Conservation (phyloP, 2,329 filamentous ascomycete species). For the Aspergillus oerlinghausenensis region DNA sequence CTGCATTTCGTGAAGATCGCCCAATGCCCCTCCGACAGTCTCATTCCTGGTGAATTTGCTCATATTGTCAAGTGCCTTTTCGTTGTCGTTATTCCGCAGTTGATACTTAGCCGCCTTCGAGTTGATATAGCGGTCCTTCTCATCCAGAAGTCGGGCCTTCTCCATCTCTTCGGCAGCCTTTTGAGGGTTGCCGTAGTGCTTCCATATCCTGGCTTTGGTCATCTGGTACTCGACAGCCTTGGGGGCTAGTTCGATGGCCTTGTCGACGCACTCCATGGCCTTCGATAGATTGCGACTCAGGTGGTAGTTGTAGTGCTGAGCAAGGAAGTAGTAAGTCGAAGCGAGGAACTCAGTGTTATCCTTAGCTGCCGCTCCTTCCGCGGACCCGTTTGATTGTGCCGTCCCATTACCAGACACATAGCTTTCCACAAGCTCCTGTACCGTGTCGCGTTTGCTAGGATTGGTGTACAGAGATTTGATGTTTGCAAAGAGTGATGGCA, state of each 20-base stretch:
- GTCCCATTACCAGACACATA: slow-evolving; percentile 60
- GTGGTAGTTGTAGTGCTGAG: slow-evolving; percentile 94
- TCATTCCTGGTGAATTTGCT: slow-evolving; percentile 92
- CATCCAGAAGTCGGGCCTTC: slow-evolving; percentile 75
- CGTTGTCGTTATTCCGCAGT: slow-evolving; percentile 84
- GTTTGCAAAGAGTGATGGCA: slow-evolving; percentile 95
- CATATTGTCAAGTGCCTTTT: slow-evolving; percentile 80
- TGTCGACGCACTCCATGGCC: slow-evolving; percentile 77
- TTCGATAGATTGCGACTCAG: slow-evolving; percentile 78
- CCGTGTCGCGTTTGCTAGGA: slow-evolving; percentile 67
- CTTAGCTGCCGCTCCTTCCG: slow-evolving; percentile 45
- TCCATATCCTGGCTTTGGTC: slow-evolving; percentile 92
- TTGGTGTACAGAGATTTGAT: slow-evolving; percentile 88
- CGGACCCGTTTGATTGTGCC: slow-evolving; percentile 46
- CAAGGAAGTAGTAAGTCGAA: slow-evolving; percentile 85
- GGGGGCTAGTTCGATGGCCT: slow-evolving; percentile 72
- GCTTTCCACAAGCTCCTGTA: slow-evolving; percentile 71
- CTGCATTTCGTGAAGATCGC: slow-evolving; percentile 95
- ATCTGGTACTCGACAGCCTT: slow-evolving; percentile 87
- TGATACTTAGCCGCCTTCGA: slow-evolving; percentile 97
- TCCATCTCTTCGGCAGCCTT: slow-evolving; percentile 88
- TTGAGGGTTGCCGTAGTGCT: slow-evolving; percentile 74
- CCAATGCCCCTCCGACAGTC: slow-evolving; percentile 77
- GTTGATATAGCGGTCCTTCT: slow-evolving; percentile 95
- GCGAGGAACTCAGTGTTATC: slow-evolving; percentile 62